These are phyloP conservation scores for Cladosporium sp. DNA, from an alignment of 2,329 filamentous ascomycete genomes.

Conservation along the genomic window DNA sequence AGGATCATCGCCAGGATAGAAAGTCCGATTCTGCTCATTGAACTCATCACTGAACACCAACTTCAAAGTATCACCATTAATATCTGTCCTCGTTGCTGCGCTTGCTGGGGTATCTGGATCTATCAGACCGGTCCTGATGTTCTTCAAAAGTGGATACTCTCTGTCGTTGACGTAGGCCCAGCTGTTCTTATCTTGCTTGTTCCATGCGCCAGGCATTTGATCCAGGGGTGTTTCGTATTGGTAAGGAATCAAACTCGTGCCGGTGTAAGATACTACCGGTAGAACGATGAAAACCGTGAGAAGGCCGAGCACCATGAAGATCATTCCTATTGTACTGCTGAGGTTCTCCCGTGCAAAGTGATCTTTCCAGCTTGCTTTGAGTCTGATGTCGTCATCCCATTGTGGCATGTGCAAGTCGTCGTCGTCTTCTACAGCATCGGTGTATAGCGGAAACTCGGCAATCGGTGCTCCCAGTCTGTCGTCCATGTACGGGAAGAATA, in stretches of 20 bases:
- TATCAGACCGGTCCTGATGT: conserved; percentile 58
- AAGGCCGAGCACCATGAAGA: conserved; percentile 45
- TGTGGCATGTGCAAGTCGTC: conserved; percentile 53
- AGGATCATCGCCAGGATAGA: conserved; percentile 67
- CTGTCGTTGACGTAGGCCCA: conserved; percentile 12
- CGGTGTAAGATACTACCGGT: conserved; percentile 46
- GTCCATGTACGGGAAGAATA: conserved; percentile 41
- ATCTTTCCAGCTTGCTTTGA: conserved; percentile 41
- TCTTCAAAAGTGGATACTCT: conserved; percentile 46
- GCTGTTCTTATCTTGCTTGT: conserved; percentile 4
- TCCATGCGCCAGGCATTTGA: conserved; percentile 30
- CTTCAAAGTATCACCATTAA: conserved; percentile 58
- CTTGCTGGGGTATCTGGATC: conserved; percentile 63
- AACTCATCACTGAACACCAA: conserved; percentile 70
- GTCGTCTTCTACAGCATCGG: conserved; percentile 49
- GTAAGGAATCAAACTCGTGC: conserved; percentile 37
- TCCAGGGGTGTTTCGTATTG: conserved; percentile 37
- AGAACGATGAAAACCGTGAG: conserved; percentile 48
- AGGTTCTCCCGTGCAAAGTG: conserved; percentile 43
- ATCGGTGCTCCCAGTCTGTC: conserved; percentile 45
- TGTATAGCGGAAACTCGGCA: conserved; percentile 43
- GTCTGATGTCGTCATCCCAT: conserved; percentile 45
- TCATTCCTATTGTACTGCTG: conserved; percentile 39
- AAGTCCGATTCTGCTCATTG: conserved; percentile 62
- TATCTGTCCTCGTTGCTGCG: conserved; percentile 52